A percentile compares a stretch with the other conserved stretches of the same genome.
These are phyloP conservation scores for Vaccinium darrowii DNA, from an alignment of 148 eudicot genomes.

Conservation along the genomic window DNA sequence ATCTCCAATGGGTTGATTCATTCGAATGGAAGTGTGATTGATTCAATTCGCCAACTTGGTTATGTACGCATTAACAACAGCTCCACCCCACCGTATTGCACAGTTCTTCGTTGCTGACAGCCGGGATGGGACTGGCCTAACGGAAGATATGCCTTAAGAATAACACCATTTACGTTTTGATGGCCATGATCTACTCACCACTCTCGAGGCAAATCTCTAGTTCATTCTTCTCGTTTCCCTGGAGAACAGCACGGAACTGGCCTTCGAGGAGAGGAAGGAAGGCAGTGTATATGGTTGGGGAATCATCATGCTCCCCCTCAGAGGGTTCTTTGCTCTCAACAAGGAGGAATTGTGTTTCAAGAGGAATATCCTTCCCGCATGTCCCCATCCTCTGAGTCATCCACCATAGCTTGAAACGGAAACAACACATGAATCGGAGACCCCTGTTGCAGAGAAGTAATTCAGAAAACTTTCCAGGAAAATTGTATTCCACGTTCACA, in stretches of 20 bases:
- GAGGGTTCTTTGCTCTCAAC: slow-evolving; percentile 64
- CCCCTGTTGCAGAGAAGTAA: slow-evolving; percentile 44
- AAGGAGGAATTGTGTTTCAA: slow-evolving; percentile 92
- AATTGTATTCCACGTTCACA: background rate
- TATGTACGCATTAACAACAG: slow-evolving; percentile 19
- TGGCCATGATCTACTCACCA: slow-evolving; percentile 63
- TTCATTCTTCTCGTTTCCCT: slow-evolving; percentile 81
- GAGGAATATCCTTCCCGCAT: slow-evolving; percentile 77
- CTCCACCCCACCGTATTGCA: slow-evolving; percentile 24
- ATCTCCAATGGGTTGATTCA: slow-evolving; percentile 23
- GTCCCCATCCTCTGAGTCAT: slow-evolving; percentile 97
- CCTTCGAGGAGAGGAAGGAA: slow-evolving; percentile 93
- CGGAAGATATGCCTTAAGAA: slow-evolving; percentile 13
- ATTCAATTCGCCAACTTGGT: slow-evolving; percentile 33
- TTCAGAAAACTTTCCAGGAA: background rate
- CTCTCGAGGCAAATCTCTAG: slow-evolving; percentile 95
- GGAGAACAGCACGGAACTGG: slow-evolving; percentile 90
- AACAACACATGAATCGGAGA: slow-evolving; percentile 79
- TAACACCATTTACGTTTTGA: slow-evolving; percentile 12
- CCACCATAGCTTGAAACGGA: slow-evolving; percentile 99
- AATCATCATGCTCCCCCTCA: slow-evolving; percentile 53
- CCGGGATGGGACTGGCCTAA: slow-evolving; percentile 27
- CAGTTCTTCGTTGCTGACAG: slow-evolving; percentile 22
- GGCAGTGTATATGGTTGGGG: slow-evolving; percentile 70
- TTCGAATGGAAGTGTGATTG: slow-evolving; percentile 22